Conservation (phyloP, 768 basidiomycete species). For the Termitomyces sp. region DNA sequence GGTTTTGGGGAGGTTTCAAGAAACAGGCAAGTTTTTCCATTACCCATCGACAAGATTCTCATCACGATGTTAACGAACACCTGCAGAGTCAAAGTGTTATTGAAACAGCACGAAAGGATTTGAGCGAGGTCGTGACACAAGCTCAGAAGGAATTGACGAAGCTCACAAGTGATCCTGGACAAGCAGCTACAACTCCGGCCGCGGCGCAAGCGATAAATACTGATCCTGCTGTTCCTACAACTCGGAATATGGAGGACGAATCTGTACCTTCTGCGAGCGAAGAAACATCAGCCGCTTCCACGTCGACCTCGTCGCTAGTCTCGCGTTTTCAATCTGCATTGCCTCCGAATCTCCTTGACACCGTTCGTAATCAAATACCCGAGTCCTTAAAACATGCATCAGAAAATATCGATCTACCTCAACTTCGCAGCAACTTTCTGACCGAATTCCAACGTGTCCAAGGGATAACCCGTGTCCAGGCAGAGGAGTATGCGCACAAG, state of each 20-base stretch:
- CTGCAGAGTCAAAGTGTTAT: constrained; percentile 50
- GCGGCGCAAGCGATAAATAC: constrained; percentile 16
- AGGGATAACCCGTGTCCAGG: constrained; percentile 66
- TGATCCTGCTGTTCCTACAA: constrained; percentile 15
- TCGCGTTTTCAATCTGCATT: constrained; percentile 68
- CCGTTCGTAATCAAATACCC: constrained; percentile 63
- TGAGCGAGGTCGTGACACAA: constrained; percentile 67
- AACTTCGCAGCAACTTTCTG: constrained; percentile 57
- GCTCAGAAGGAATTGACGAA: constrained; percentile 74
- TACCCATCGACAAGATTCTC: neutral
- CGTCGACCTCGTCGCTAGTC: constrained; percentile 39
- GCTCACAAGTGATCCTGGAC: constrained; percentile 32
- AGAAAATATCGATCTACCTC: constrained; percentile 60
- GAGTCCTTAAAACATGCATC: constrained; percentile 59
- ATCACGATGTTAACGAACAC: neutral
- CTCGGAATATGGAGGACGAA: constrained; percentile 11
- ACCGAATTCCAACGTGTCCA: constrained; percentile 70
- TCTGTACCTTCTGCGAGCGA: constrained; percentile 7
- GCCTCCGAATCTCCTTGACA: constrained; percentile 66
- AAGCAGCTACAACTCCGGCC: constrained; percentile 7
- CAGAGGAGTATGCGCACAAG: constrained; percentile 81
- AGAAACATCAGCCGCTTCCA: constrained; percentile 11
- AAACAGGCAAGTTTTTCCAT: constrained; percentile 57
- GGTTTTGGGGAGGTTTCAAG: constrained; percentile 89
- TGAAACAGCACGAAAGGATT: constrained; percentile 65